phyloP scores from a whole-genome alignment of 441 rosid genomes.

The Viola pubescens region DNA sequence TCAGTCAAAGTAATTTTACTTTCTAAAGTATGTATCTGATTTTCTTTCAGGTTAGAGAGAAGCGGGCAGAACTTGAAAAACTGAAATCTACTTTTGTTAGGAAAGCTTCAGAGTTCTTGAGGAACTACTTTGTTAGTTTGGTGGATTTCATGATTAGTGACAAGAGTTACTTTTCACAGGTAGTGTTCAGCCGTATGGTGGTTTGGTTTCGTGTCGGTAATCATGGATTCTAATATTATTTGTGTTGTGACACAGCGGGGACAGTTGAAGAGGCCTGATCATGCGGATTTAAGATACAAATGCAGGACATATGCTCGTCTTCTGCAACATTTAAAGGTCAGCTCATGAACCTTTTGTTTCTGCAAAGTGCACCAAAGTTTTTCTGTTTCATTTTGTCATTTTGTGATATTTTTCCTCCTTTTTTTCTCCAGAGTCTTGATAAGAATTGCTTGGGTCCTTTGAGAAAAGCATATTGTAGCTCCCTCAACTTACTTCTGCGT shows the following conservation, averaged over 20 bases:
- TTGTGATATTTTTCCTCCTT: conserved; percentile 9
- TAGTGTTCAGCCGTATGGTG: conserved; percentile 20
- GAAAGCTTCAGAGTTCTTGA: conserved; percentile 94
- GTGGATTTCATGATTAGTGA: conserved; percentile 98
- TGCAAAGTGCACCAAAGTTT: conserved; percentile 7
- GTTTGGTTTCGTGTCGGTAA: conserved; percentile 13
- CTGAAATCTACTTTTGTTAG: conserved; percentile 76
- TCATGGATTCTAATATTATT: conserved; percentile 18
- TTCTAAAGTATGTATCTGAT: conserved; percentile 16
- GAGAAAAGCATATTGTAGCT: conserved; percentile 96
- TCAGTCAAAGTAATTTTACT: background rate
- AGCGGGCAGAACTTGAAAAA: conserved; percentile 77
- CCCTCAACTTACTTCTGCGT: conserved; percentile 93
- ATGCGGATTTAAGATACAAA: conserved; percentile 96
- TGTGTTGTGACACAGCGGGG: conserved; percentile 64
- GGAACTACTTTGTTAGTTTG: conserved; percentile 93
- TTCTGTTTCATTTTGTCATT: conserved; percentile 9
- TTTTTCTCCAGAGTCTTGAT: conserved; percentile 71
- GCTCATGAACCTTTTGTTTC: conserved; percentile 12
- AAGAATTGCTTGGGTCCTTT: conserved; percentile 78
- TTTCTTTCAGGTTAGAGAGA: conserved; percentile 74
- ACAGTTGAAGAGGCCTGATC: conserved; percentile 99
- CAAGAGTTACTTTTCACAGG: conserved; percentile 99
- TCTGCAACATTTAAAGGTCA: conserved; percentile 93
- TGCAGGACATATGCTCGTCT: conserved; percentile 99